Conservation (phyloP, 2,329 filamentous ascomycete species). For the Stemphylium lycopersici region DNA sequence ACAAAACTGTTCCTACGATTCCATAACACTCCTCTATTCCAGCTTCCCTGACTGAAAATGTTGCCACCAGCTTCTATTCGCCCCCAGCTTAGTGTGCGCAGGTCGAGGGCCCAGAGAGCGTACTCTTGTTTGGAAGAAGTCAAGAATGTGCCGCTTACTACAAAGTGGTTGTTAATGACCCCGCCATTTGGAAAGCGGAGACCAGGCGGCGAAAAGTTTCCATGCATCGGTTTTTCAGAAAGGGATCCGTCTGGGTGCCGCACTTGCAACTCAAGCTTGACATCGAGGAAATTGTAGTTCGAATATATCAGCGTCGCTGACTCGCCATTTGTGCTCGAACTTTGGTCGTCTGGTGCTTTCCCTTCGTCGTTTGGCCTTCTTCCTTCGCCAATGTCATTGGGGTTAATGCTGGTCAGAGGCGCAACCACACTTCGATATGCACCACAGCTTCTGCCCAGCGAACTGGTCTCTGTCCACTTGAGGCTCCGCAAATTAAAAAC, state of each 20-base stretch:
- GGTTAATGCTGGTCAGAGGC: slow-evolving; percentile 72
- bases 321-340: slow-evolving; percentile 48
- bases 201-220: slow-evolving; percentile 85
- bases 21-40: slow-evolving; percentile 96
- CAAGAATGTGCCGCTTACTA: slow-evolving; percentile 95
- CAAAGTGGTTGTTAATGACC: slow-evolving; percentile 93
- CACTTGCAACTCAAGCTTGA: slow-evolving; percentile 93
- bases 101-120: slow-evolving; percentile 91
- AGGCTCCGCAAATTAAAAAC: slow-evolving; percentile 95
- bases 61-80: slow-evolving; percentile 91
- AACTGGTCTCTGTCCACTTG: slow-evolving; percentile 91
- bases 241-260: slow-evolving; percentile 82
- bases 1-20: slow-evolving; percentile 93
- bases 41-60: slow-evolving; percentile 95
- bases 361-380: slow-evolving; percentile 51
- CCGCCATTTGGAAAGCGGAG: slow-evolving; percentile 95
- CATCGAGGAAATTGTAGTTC: slow-evolving; percentile 98
- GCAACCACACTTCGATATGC: slow-evolving; percentile 96
- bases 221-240: slow-evolving; percentile 86
- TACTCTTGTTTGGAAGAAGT: slow-evolving; percentile 99
- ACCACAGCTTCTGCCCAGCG: slow-evolving; percentile 88
- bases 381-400: slow-evolving; percentile 70
- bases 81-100: slow-evolving; percentile 88
- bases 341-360: slow-evolving; percentile 40
- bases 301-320: slow-evolving; percentile 93